These are phyloP conservation scores for Venturia pyrina DNA, from an alignment of 2,329 filamentous ascomycete species.

Conservation along the genomic window DNA sequence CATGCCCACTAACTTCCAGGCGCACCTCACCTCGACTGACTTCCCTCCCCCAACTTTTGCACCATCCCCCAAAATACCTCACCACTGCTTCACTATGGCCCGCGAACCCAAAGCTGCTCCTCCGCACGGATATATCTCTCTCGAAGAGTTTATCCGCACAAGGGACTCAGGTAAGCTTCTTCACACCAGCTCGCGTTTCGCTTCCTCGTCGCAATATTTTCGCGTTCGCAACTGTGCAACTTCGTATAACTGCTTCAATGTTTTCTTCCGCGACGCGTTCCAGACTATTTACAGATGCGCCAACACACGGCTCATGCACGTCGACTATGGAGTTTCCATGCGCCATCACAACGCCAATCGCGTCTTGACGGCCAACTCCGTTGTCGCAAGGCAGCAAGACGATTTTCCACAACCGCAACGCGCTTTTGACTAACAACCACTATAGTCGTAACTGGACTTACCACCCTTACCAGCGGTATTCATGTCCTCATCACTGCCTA, in stretches of 20 bases:
- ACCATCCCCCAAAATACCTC: background rate
- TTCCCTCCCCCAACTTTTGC: background rate
- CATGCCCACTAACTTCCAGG: background rate
- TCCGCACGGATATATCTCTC: background rate
- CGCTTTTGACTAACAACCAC: background rate
- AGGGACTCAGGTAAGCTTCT: conserved; percentile 62
- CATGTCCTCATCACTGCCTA: conserved; percentile 74
- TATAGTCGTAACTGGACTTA: conserved; percentile 57
- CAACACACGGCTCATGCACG: background rate
- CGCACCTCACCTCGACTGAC: background rate
- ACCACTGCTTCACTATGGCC: background rate
- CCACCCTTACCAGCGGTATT: conserved; percentile 64
- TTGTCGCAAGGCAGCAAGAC: background rate
- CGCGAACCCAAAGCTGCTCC: background rate
- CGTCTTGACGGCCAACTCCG: background rate
- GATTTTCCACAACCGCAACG: background rate
- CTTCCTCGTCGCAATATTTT: background rate
- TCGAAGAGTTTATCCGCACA: conserved; percentile 66
- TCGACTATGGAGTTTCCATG: background rate
- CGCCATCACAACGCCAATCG: background rate
- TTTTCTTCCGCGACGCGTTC: background rate
- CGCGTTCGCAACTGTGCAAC: too few species aligned
- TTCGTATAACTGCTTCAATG: background rate
- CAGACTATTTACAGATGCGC: background rate
- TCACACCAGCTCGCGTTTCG: background rate